phyloP scores from a whole-genome alignment of 306 rosid species.

The Malus orientalis region DNA sequence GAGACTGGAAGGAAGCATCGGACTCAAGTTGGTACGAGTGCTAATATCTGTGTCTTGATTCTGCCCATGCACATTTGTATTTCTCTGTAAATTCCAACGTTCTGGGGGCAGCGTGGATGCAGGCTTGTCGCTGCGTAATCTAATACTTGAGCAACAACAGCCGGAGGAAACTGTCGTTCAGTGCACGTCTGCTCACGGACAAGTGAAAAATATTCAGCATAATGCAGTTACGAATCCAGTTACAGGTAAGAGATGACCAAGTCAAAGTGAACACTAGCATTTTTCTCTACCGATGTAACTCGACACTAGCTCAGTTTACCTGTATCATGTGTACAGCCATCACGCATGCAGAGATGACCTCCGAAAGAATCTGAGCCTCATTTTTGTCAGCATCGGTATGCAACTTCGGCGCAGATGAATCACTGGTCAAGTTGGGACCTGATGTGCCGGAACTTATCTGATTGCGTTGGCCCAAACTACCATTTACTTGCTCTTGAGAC shows the following conservation, averaged over 20 bases:
- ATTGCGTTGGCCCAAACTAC: conserved; percentile 32
- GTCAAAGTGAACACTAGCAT: not conserved
- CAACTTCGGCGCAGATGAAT: conserved; percentile 34
- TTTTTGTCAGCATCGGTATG: conserved; percentile 36
- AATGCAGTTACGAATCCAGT: not conserved
- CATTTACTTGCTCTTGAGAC: conserved; percentile 53
- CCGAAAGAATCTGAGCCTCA: conserved; percentile 61
- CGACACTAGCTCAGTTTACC: conserved; percentile 30
- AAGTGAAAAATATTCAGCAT: not conserved
- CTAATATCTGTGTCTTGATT: conserved; percentile 85
- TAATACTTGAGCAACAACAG: conserved; percentile 75
- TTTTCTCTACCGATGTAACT: not conserved
- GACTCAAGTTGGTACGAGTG: conserved; percentile 76
- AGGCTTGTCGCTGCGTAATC: conserved; percentile 72
- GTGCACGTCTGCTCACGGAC: conserved; percentile 64
- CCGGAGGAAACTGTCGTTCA: conserved; percentile 84
- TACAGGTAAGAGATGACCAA: not conserved
- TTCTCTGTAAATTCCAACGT: conserved; percentile 77
- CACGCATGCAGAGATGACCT: conserved; percentile 76
- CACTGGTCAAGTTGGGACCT: conserved; percentile 29
- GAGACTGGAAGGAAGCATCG: not conserved
- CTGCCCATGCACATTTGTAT: conserved; percentile 91
- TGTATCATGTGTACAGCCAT: conserved; percentile 83
- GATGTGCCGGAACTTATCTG: conserved; percentile 26
- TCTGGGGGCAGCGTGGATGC: conserved; percentile 63